phyloP scores from a whole-genome alignment of 768 basidiomycete genomes.

The Xerocomus potaroensis region DNA sequence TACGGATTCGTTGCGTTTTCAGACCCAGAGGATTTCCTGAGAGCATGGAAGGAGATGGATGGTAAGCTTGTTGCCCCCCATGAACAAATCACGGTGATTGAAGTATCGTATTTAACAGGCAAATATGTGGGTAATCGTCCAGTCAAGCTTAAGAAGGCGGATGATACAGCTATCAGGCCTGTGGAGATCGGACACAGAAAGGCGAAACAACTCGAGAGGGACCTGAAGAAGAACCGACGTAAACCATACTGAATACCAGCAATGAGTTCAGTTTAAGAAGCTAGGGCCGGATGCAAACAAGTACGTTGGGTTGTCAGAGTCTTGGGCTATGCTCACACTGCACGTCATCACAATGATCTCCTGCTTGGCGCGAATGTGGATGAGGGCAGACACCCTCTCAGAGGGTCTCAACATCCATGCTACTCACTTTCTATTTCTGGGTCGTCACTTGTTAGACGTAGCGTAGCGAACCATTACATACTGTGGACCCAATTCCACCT shows the following conservation, averaged over 20 bases:
- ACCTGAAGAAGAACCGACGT: slow-evolving; percentile 83
- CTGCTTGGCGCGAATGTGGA: slow-evolving; percentile 4
- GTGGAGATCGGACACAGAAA: slow-evolving; percentile 94
- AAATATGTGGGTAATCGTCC: slow-evolving; percentile 99
- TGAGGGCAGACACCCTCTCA: slow-evolving; percentile 4
- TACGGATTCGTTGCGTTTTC: slow-evolving; percentile 98
- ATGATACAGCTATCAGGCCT: slow-evolving; percentile 76
- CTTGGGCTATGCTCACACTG: slow-evolving; percentile 23
- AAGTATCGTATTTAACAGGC: slow-evolving; percentile 47
- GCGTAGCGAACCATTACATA: neutral
- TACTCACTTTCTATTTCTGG: too few species aligned
- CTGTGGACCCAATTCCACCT: too few species aligned
- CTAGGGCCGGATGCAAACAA: slow-evolving; percentile 9
- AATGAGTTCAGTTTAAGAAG: neutral
- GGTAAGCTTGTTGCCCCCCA: slow-evolving; percentile 47
- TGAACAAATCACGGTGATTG: neutral
- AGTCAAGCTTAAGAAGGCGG: slow-evolving; percentile 94
- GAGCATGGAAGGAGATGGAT: slow-evolving; percentile 99
- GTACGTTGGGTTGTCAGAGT: slow-evolving; percentile 26
- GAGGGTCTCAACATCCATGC: neutral
- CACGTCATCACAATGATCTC: slow-evolving; percentile 7
- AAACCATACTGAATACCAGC: slow-evolving; percentile 67
- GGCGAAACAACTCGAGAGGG: slow-evolving; percentile 84
- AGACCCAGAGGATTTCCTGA: slow-evolving; percentile 97
- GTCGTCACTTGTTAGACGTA: slow-evolving; percentile 1